Percentiles rank a stretch among this genome's conserved stretches.
Conservation (phyloP, 345 rosid genomes). For the Hibiscus tridactylites region DNA sequence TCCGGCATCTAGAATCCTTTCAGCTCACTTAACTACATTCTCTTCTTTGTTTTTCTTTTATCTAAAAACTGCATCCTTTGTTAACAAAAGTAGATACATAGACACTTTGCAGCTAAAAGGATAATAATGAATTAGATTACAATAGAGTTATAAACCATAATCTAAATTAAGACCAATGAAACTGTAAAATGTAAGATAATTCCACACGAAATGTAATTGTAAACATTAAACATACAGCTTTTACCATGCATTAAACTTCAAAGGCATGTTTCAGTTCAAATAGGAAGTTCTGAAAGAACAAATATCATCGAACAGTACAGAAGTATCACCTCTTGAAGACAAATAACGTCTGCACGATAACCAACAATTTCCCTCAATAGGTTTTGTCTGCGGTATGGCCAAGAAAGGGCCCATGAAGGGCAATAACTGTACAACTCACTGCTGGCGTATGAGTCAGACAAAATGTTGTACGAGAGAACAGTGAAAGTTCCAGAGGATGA, state of each 20-base stretch:
- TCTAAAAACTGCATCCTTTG: background rate
- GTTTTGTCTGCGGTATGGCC: slow-evolving; percentile 96
- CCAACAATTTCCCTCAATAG: slow-evolving; percentile 82
- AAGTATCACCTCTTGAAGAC: slow-evolving; percentile 81
- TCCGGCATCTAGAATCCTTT: background rate
- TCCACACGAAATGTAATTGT: background rate
- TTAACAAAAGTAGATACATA: background rate
- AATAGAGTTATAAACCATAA: background rate
- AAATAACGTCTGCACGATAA: slow-evolving; percentile 88
- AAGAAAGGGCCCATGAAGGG: slow-evolving; percentile 98
- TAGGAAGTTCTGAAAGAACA: background rate
- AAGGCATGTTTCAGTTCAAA: background rate
- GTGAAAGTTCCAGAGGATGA: slow-evolving; percentile 76
- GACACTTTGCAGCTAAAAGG: background rate
- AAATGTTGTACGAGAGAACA: slow-evolving; percentile 90
- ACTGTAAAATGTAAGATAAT: background rate
- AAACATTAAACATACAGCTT: background rate
- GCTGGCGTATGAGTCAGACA: slow-evolving; percentile 70
- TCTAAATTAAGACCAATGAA: background rate
- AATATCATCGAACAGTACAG: background rate
- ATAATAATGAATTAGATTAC: background rate
- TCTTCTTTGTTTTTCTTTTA: background rate
- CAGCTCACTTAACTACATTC: background rate
- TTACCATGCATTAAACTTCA: background rate
- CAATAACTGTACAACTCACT: slow-evolving; percentile 82